Evolutionary conservation across 2,329 filamentous ascomycete genomes (phyloP), one percentile per base, ranked within the genome.

Genomic region (Cryphonectria radicalis): DNA sequence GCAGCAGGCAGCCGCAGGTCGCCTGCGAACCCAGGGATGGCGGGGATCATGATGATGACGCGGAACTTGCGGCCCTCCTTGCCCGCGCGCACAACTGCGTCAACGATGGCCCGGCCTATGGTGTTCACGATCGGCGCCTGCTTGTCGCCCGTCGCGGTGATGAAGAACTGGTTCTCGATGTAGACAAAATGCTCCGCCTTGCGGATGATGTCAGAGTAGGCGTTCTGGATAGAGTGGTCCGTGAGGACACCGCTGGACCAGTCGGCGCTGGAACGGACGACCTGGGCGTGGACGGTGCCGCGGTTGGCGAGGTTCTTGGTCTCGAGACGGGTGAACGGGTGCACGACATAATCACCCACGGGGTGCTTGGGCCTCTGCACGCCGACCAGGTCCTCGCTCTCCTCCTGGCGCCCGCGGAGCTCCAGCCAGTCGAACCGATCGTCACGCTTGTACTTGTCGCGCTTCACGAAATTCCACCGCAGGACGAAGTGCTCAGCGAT

Each of bases 131-230:
- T 89, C 0, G 95, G 95, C 0, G 86, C 83, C 79, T 98, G 95
- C 50, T 97, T 82, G n/a, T 96, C 91, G 11, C 94, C 94, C 0
- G 95, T 98, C 0, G 96, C 93, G 1, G 94, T 97, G 78, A 97
- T 98, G 85, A 98, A 99, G 84, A 98, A 98, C 77, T 99, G 96
- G 77, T 98, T 98, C 80, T 99, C 96, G 73, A 99, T 97, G 83
- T 98, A 99, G 35, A 99, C 92, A 76, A 90, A 98, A 79, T 98
- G 95, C 81, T 98, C 84, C 0, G 95, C 95, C 67, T 93, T 93
- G 66, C 91, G 86, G 76, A 98, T 98, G 42, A 97, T 84, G 74
- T 97, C 93, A 71, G 85, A 86, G 79, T 97, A 97, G 0, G 94
- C 93, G 76, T 94, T 97, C 76, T 96, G 93, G 71, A 97, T 97